Base-by-base conservation (phyloP, 2,329 filamentous ascomycete genomes). In the Beauveria sp. region DNA sequence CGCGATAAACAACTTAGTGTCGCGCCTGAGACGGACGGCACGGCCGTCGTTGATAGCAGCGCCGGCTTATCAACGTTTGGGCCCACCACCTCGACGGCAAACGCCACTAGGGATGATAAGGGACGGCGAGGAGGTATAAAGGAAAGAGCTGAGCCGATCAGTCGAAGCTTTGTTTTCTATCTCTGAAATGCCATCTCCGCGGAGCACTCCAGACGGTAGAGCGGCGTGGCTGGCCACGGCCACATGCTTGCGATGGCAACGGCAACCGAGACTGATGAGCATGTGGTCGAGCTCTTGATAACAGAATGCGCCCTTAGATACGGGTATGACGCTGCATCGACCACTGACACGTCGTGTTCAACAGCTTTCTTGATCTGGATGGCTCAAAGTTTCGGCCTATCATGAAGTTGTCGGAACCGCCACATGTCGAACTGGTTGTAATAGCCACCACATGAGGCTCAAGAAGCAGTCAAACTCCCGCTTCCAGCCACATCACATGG, bases 161-260 rank as follows among this genome's bases (percentile, higher is more conserved):
- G 7, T 8, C 24, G 26, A 14, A 38, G 7, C 22, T 34, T 26
- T 18, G 51, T 61, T 61, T 56, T 61, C 59, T 61, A 61, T 61
- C 59, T 69, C 63, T 64, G 65, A 58, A 54, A 34, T 8, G 46
- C 46, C 61, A 61, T 62, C 64, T 66, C 63, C 63, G 63, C 63
- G 63, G 63, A 59, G 61, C 18, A 38, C 20, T 18, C 38, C 34
- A 10, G 8, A 24, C 30, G 7, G 20, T 14, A 26, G 9, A 8
- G 30, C 9, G 26, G 45, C 26, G 22, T 57, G 54, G 43, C 26
- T 38, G 38, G 5, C 42, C 14, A 28, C 18, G 49, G 8, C 20
- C 10, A 46, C 45, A 20, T 38, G 34, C 34, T 38, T 38, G 45
- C 45, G 20, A 22, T 24, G 45, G 10, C 20, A 20, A 43, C 7